phyloP scores from a whole-genome alignment of 208 protist species.

The Crithidia bombi region DNA sequence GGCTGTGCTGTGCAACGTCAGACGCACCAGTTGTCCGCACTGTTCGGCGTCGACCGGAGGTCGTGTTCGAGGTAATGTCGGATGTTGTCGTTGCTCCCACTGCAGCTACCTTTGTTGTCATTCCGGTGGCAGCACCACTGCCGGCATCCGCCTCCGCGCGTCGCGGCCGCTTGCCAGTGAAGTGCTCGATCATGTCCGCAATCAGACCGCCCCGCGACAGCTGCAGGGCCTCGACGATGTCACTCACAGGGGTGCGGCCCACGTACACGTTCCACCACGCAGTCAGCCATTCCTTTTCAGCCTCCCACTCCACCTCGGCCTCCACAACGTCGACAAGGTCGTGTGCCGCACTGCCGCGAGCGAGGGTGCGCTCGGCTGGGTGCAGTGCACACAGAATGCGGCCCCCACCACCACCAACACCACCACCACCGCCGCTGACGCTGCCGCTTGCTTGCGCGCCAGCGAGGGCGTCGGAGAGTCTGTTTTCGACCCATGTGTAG shows the following conservation, averaged over 20 bases:
- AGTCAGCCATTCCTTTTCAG: constrained; percentile 52
- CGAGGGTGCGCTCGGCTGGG: background rate
- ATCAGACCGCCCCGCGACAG: constrained; percentile 59
- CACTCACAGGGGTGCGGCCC: constrained; percentile 55
- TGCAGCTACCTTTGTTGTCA: background rate
- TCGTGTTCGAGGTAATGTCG: background rate
- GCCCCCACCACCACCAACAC: too few species aligned
- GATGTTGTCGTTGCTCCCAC: background rate
- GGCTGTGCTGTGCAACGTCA: background rate
- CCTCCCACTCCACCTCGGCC: constrained; percentile 23
- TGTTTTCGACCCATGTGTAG: constrained; percentile 20
- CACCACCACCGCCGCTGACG: too few species aligned
- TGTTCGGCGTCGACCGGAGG: background rate
- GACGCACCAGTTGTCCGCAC: background rate
- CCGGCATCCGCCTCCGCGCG: constrained; percentile 9
- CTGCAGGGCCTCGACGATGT: constrained; percentile 67
- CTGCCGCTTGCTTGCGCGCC: background rate
- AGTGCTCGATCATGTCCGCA: constrained; percentile 66
- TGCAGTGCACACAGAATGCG: constrained; percentile 23
- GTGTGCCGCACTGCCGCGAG: background rate
- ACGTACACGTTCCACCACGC: constrained; percentile 84
- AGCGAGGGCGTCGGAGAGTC: too few species aligned
- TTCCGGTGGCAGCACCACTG: background rate
- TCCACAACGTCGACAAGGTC: constrained; percentile 33
- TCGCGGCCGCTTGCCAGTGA: constrained; percentile 62